phyloP scores from a whole-genome alignment of 2,329 filamentous ascomycete genomes.

The Phaeomoniella chlamydospora region DNA sequence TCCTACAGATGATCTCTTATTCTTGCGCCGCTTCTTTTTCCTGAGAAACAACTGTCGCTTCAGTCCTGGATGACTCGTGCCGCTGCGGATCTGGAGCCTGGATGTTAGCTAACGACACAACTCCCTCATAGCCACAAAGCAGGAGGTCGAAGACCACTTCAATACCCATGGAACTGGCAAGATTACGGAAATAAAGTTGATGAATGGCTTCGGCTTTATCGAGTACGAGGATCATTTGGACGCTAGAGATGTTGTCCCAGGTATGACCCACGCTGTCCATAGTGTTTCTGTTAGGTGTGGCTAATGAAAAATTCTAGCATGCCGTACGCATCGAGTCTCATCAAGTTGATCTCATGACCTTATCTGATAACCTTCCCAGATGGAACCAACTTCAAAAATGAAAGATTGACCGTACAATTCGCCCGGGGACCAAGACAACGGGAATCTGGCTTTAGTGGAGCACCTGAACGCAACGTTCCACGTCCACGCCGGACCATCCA shows the following conservation, averaged over 20 bases:
- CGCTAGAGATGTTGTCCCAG: constrained; percentile 93
- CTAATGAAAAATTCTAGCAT: no score
- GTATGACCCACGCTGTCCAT: no score
- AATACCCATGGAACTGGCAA: constrained; percentile 89
- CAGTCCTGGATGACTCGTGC: no score
- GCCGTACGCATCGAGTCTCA: no score
- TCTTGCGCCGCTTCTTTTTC: constrained; percentile 6
- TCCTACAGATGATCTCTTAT: constrained; percentile 3
- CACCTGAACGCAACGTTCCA: constrained; percentile 48
- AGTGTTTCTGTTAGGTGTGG: no score
- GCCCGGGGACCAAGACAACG: constrained; percentile 70
- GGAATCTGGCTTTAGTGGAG: constrained; percentile 44
- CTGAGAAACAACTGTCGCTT: constrained; percentile 4
- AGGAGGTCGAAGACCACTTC: constrained; percentile 93
- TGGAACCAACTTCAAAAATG: constrained; percentile 95
- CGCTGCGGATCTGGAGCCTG: constrained; percentile 3
- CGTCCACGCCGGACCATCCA: constrained; percentile 88
- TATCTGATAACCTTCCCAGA: no score
- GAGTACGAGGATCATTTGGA: constrained; percentile 99
- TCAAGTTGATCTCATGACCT: no score
- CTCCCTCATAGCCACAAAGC: constrained; percentile 65
- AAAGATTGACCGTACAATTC: constrained; percentile 95
- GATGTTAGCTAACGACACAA: constrained; percentile 28
- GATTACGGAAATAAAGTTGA: constrained; percentile 97
- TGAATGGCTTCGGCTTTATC: constrained; percentile 99